Base-by-base conservation (phyloP, 176 grass and related monocot genomes). In the Hsuehochloa calcarea region DNA sequence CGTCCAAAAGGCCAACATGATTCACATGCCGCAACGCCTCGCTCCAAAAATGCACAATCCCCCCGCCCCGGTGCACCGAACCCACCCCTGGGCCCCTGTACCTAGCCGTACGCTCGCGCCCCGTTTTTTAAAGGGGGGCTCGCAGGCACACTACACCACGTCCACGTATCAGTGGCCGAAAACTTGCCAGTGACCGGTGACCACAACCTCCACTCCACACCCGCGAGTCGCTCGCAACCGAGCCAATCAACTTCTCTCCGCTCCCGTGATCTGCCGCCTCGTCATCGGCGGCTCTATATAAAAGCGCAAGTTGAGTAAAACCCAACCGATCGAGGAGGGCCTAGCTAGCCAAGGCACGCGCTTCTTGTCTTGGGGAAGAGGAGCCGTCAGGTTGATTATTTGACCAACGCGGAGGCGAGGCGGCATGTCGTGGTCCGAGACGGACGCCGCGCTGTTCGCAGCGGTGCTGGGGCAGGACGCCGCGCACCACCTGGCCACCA, bases 381-480 rank as follows among this genome's bases (percentile, higher is more conserved):
- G 11, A 54, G 23, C 10, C 22, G 23, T 22, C 31, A 3, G 26
- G n/a, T 44, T 39, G n/a, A n/a, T 58, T 41, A 8, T 38, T 74
- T 37, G 81, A 74, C 81, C 29, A 38, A 26, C 56, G 39, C 29
- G 69, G 8, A 4, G 80, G 43, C 10, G 2, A 41, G 67, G 26
- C 54, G 44, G 64, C 65, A 90, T 88, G 84, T 62, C 80, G 86
- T 95, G 82, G 95, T 95, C 95, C 4, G 87, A 90, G 62, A 88
- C 85, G 76, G 92, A 97, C 74, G 65, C 87, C 60, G 75, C 49
- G 74, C 84, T 95, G 75, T 92, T 94, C 79, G 70, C 86, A 31
- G 75, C 82, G 38, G 95, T 97, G 74, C 85, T 97, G 62, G 95
- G 95, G 4, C 78, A 37, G 3, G 88, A 87, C 76, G 91, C 95